These are phyloP conservation scores for Microstegium vimineum DNA, from an alignment of 176 grass and related monocot genomes.

Conservation along the genomic window DNA sequence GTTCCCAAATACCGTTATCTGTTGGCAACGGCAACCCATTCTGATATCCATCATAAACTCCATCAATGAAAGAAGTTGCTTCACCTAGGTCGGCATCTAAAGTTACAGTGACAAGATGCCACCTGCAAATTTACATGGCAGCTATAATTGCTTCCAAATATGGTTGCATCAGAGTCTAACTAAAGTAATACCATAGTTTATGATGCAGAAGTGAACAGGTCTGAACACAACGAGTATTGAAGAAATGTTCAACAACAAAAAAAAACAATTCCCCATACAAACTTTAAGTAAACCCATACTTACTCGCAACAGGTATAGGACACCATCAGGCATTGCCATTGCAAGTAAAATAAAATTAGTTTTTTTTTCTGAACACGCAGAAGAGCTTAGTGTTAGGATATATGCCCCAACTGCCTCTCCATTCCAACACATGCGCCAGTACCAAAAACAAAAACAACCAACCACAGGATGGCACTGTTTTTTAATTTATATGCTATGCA, in stretches of 20 bases:
- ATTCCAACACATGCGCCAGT: neutral
- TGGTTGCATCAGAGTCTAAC: neutral
- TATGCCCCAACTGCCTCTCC: neutral
- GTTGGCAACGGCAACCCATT: slow-evolving; percentile 71
- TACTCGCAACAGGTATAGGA: neutral
- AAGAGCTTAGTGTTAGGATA: neutral
- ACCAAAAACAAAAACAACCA: neutral
- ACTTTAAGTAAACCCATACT: neutral
- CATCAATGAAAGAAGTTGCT: slow-evolving; percentile 92
- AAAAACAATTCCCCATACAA: neutral
- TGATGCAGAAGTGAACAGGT: slow-evolving; percentile 23
- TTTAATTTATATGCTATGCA: neutral
- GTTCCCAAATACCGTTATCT: slow-evolving; percentile 71
- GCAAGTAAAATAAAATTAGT: neutral
- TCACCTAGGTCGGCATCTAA: slow-evolving; percentile 93
- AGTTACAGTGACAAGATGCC: slow-evolving; percentile 97
- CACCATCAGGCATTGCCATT: neutral
- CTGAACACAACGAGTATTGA: neutral
- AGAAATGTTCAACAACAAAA: neutral
- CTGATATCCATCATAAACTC: slow-evolving; percentile 88
- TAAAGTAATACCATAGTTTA: slow-evolving; percentile 16
- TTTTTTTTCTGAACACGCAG: neutral
- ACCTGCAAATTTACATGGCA: slow-evolving; percentile 52
- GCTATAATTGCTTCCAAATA: slow-evolving; percentile 4
- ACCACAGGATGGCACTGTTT: neutral